A percentile compares a stretch with the other conserved stretches of the same genome.
Conservation (phyloP, 805 yeast genomes). For the Wickerhamomyces pijperi region DNA sequence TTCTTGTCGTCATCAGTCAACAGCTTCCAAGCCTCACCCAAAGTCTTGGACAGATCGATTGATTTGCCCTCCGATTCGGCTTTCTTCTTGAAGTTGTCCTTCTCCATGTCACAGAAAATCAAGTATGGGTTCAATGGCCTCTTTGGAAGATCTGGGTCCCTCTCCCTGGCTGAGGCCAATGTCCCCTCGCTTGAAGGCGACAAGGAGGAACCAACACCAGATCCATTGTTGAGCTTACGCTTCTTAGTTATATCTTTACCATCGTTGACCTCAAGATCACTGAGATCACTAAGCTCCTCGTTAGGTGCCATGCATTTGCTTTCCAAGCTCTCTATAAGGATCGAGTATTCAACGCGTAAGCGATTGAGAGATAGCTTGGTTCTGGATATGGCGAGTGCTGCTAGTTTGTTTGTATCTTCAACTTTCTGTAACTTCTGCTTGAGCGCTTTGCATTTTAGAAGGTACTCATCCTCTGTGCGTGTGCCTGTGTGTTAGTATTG, state of each 20-base stretch:
- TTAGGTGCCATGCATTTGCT: conserved; percentile 26
- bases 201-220: background rate
- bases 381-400: conserved; percentile 66
- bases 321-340: conserved; percentile 73
- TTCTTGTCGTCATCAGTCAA: conserved; percentile 57
- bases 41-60: conserved; percentile 60
- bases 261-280: conserved; percentile 9
- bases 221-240: conserved; percentile 8
- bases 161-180: conserved; percentile 20
- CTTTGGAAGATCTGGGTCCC: conserved; percentile 82
- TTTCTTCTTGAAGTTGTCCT: conserved; percentile 54
- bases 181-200: conserved; percentile 10
- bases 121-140: conserved; percentile 86
- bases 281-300: conserved; percentile 3
- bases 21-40: conserved; percentile 81
- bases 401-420: conserved; percentile 67
- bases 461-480: conserved; percentile 24
- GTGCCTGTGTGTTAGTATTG: background rate
- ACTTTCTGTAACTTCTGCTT: conserved; percentile 58
- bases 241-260: conserved; percentile 15
- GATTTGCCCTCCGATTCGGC: conserved; percentile 43
- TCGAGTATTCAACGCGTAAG: conserved; percentile 70
- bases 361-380: conserved; percentile 69
- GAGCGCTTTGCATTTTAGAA: conserved; percentile 61
- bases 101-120: conserved; percentile 78